A percentile compares a stretch with the other conserved stretches of the same genome.
phyloP scores from a whole-genome alignment of 441 rosid species.

The Populus tomentosa region DNA sequence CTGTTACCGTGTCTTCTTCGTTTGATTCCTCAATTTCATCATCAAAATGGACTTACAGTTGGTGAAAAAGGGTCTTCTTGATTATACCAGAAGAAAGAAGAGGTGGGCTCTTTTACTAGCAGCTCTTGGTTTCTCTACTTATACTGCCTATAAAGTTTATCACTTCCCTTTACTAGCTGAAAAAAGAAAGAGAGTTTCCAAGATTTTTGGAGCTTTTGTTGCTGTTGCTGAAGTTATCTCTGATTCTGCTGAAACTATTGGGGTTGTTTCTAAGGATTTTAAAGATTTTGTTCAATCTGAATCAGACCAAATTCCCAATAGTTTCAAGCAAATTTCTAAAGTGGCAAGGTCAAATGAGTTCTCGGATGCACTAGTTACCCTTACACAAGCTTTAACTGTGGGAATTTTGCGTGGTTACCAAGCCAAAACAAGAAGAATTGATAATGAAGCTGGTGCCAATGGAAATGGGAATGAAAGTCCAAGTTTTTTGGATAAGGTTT shows the following conservation, averaged over 20 bases:
- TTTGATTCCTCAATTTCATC: background rate
- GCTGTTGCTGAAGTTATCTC: conserved; percentile 56
- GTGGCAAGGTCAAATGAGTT: conserved; percentile 53
- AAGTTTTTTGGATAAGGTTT: conserved; percentile 42
- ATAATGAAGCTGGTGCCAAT: conserved; percentile 2
- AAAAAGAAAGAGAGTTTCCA: conserved; percentile 44
- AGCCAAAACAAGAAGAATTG: conserved; percentile 19
- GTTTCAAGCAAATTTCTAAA: conserved; percentile 70
- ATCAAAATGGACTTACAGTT: conserved; percentile 32
- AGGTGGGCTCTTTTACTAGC: conserved; percentile 46
- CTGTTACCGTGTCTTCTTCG: conserved; percentile 2
- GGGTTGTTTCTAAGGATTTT: conserved; percentile 48
- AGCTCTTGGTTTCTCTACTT: conserved; percentile 38
- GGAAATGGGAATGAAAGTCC: conserved; percentile 17
- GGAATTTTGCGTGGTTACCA: conserved; percentile 50
- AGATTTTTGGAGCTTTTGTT: conserved; percentile 42
- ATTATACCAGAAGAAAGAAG: conserved; percentile 41
- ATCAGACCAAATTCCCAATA: conserved; percentile 65
- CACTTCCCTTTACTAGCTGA: conserved; percentile 43
- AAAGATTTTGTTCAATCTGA: conserved; percentile 54
- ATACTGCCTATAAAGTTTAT: conserved; percentile 58
- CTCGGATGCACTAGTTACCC: conserved; percentile 33
- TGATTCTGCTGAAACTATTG: conserved; percentile 46
- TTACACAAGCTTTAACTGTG: conserved; percentile 47
- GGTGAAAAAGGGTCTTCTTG: conserved; percentile 33